These are phyloP conservation scores for Podospora didyma DNA, from an alignment of 495 filamentous ascomycete species.

Conservation along the genomic window DNA sequence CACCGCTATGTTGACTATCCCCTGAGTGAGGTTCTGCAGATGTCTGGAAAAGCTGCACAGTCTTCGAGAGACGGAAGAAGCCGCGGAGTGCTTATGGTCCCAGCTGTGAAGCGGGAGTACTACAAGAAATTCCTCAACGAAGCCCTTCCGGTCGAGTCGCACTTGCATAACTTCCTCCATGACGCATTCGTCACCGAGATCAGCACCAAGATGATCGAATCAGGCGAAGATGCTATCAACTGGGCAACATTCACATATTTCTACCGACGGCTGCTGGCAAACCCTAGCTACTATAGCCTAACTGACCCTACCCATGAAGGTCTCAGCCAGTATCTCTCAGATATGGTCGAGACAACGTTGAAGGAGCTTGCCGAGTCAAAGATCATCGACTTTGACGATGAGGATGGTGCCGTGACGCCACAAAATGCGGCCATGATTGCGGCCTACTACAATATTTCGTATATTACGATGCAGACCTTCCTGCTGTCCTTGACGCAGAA, in stretches of 20 bases:
- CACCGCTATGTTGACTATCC: slow-evolving; percentile 98
- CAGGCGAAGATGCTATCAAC: slow-evolving; percentile 95
- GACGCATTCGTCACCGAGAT: slow-evolving; percentile 97
- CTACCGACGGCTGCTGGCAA: slow-evolving; percentile 93
- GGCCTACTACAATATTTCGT: slow-evolving; percentile 98
- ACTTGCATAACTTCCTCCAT: slow-evolving; percentile 83
- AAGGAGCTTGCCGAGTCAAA: slow-evolving; percentile 90
- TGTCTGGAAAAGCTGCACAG: slow-evolving; percentile 92
- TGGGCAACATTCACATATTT: slow-evolving; percentile 99
- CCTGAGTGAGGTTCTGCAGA: slow-evolving; percentile 95
- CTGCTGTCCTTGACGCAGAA: slow-evolving; percentile 84
- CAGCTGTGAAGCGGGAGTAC: slow-evolving; percentile 89
- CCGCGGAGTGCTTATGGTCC: slow-evolving; percentile 90
- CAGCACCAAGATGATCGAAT: slow-evolving; percentile 87
- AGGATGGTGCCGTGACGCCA: slow-evolving; percentile 85
- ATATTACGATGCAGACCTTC: slow-evolving; percentile 99
- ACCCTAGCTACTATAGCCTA: slow-evolving; percentile 94
- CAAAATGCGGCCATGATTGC: slow-evolving; percentile 97
- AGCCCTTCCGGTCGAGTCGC: slow-evolving; percentile 90
- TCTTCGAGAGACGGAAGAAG: slow-evolving; percentile 71
- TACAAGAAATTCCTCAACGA: slow-evolving; percentile 99
- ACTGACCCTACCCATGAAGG: slow-evolving; percentile 88
- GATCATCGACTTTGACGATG: slow-evolving; percentile 95
- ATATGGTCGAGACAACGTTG: slow-evolving; percentile 88
- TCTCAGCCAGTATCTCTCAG: slow-evolving; percentile 88